phyloP scores from a whole-genome alignment of 2,329 filamentous ascomycete species.

The Alternaria conjuncta region DNA sequence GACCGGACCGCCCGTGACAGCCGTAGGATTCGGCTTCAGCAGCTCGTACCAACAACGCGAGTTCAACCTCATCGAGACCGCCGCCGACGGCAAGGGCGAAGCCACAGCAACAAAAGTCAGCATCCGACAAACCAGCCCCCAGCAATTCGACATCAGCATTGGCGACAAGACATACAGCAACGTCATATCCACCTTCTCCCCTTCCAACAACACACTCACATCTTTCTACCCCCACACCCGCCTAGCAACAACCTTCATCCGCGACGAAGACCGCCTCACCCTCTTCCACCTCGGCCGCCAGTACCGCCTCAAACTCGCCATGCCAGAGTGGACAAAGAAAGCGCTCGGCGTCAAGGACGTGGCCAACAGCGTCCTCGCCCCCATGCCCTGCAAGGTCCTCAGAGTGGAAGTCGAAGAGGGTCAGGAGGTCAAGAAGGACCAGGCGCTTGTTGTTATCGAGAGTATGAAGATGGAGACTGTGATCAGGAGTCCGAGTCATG shows the following conservation, averaged over 20 bases:
- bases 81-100: slow-evolving; percentile 52
- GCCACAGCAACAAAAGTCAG: slow-evolving; percentile 53
- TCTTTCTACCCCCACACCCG: slow-evolving; percentile 84
- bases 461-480: slow-evolving; percentile 65
- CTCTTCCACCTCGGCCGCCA: slow-evolving; percentile 75
- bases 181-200: slow-evolving; percentile 57
- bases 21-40: slow-evolving; percentile 61
- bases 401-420: slow-evolving; percentile 87
- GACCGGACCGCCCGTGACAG: slow-evolving; percentile 45
- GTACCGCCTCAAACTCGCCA: slow-evolving; percentile 61
- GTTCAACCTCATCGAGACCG: slow-evolving; percentile 60
- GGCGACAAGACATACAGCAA: slow-evolving; percentile 47
- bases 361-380: slow-evolving; percentile 82
- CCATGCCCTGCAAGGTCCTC: slow-evolving; percentile 97
- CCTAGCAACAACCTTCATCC: slow-evolving; percentile 78
- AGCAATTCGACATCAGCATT: slow-evolving; percentile 60
- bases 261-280: slow-evolving; percentile 67
- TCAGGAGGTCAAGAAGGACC: slow-evolving; percentile 81
- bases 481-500: slow-evolving; percentile 58
- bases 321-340: slow-evolving; percentile 84
- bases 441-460: slow-evolving; percentile 77
- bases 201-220: slow-evolving; percentile 60
- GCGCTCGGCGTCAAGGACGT: slow-evolving; percentile 82
- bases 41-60: slow-evolving; percentile 67
- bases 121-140: slow-evolving; percentile 59